Base-by-base conservation (phyloP, 139 green algal species). In the Chlorella sp. region DNA sequence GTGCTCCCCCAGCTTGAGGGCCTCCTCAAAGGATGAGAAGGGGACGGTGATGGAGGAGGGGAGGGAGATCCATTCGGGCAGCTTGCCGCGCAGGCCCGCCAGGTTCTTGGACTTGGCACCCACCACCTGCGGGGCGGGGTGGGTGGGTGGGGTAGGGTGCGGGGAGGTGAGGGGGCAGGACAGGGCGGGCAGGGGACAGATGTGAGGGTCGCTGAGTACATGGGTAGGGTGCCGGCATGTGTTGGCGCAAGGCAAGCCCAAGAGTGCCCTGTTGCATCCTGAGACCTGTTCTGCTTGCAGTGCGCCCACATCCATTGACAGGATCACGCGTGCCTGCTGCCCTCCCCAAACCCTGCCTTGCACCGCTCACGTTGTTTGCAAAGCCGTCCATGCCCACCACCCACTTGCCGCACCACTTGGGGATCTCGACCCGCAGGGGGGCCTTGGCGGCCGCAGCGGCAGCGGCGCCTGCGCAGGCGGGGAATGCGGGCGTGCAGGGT, bases 31-130 rank as follows among this genome's bases (percentile, higher is more conserved):
- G 75, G 93, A 94, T 34, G 97, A 95, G 88, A 99, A 99, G 24
- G 98, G 98, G 84, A 99, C 75, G 26, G 97, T 99, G 34, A 99
- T 93, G 0, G 95, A 98, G 12, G 96, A 73, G 16, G 98, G 98
- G 90, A 99, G 95, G 12, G 91, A 88, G 87, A 99, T 97, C 91
- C 91, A 96, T 30, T 95, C 90, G 0, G 98, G 98, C 78, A 99
- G 94, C 88, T 97, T 95, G 83, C 96, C 96, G 1, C 97, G 86
- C 92, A 99, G 92, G 14, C 90, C 90, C 22, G 97, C 97, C 73
- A 99, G 91, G 95, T 99, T 99, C 79, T 97, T 97, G 83, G 93
- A 97, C 95, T 99, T 99, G 89, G 98, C 98, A 34, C 98, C 98
- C 86, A 99, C 98, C 73, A 99, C 93, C 48, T 88, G 81, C 80